Evolutionary conservation across 345 rosid species (phyloP).

Genomic region (Zanthoxylum bungeanum): DNA sequence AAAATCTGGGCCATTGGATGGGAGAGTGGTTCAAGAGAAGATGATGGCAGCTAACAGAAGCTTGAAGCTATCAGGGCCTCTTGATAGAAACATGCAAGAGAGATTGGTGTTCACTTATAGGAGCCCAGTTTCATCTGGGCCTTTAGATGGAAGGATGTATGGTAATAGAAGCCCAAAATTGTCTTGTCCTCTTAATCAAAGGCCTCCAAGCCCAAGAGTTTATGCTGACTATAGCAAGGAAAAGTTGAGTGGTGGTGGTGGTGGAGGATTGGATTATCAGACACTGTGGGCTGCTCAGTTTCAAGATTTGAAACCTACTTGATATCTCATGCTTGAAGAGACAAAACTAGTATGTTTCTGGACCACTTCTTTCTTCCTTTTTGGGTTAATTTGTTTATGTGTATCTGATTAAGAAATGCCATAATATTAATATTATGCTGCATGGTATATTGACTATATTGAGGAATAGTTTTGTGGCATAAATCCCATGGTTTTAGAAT

Average conservation of each 20-base stretch:
- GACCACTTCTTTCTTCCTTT: not conserved
- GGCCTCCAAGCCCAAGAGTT: constrained; percentile 43
- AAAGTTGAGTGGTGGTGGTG: constrained; percentile 22
- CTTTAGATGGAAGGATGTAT: constrained; percentile 29
- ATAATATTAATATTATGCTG: not conserved
- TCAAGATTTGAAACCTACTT: constrained; percentile 81
- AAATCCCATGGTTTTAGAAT: not conserved
- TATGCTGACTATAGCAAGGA: constrained; percentile 21
- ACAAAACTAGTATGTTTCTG: not conserved
- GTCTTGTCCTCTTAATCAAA: constrained; percentile 41
- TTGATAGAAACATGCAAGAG: constrained; percentile 54
- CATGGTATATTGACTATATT: not conserved
- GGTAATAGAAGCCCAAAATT: constrained; percentile 40
- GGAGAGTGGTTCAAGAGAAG: constrained; percentile 33
- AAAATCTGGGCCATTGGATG: constrained; percentile 72
- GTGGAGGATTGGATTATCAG: constrained; percentile 34
- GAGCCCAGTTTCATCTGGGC: constrained; percentile 45
- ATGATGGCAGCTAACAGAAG: constrained; percentile 20
- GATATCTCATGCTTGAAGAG: constrained; percentile 8
- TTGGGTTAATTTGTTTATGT: not conserved
- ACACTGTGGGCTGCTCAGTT: constrained; percentile 63
- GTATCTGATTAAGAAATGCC: not conserved
- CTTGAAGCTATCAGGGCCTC: constrained; percentile 60
- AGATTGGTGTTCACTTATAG: constrained; percentile 38
- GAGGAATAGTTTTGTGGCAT: not conserved